Evolutionary conservation across 148 eudicot genomes (phyloP).

Genomic region (Limonium bicolor): DNA sequence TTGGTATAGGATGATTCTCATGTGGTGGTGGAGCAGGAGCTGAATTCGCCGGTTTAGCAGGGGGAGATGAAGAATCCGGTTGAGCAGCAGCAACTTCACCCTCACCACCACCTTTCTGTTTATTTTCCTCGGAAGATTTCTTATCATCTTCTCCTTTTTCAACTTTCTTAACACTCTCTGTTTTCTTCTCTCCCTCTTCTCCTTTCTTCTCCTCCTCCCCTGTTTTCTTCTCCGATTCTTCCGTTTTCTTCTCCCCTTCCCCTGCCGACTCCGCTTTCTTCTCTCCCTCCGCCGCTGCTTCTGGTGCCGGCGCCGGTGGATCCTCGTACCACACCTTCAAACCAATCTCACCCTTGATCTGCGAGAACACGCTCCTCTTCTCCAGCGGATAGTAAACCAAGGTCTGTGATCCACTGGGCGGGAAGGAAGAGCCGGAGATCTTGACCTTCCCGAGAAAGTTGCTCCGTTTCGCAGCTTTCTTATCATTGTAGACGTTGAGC

Average conservation of each 20-base stretch:
- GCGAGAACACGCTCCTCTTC: conserved; percentile 79
- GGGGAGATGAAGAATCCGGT: too few species aligned
- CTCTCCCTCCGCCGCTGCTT: neutral
- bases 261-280: conserved; percentile 11
- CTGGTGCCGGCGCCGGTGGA: conserved; percentile 13
- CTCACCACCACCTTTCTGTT: conserved; percentile 8
- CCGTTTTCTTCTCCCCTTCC: conserved; percentile 7
- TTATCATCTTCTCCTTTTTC: conserved; percentile 8
- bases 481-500: conserved; percentile 67
- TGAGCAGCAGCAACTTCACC: too few species aligned
- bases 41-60: conserved; percentile 6
- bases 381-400: conserved; percentile 70
- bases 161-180: conserved; percentile 8
- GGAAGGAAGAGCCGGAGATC: conserved; percentile 39
- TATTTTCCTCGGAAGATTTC: conserved; percentile 24
- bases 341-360: conserved; percentile 85
- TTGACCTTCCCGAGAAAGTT: conserved; percentile 69
- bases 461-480: conserved; percentile 37
- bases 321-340: conserved; percentile 53
- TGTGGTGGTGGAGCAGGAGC: conserved; percentile 4
- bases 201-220: conserved; percentile 8
- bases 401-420: conserved; percentile 23
- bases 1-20: conserved; percentile 14
- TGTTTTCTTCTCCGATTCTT: conserved; percentile 8
- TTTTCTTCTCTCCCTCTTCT: conserved; percentile 8